These are phyloP conservation scores for Neoscytalidium dimidiatum DNA, from an alignment of 2,329 filamentous ascomycete genomes.

Conservation along the genomic window DNA sequence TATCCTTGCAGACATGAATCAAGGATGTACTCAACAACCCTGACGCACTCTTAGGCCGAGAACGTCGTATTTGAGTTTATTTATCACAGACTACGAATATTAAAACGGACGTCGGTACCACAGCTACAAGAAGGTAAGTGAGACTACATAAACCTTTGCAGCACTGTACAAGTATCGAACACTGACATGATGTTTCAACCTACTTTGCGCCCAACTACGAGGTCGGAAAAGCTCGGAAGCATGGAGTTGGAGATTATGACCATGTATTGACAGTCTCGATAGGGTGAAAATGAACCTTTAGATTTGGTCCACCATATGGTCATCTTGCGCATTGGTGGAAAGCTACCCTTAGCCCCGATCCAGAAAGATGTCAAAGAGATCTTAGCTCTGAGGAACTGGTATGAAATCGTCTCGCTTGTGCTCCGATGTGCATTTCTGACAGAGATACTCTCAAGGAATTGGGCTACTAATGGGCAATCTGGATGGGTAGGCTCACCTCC, in stretches of 20 bases:
- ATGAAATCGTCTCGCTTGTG: neutral
- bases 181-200: neutral
- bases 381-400: constrained; percentile 29
- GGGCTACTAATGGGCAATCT: constrained; percentile 29
- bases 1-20: neutral
- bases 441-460: neutral
- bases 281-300: constrained; percentile 12
- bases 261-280: neutral
- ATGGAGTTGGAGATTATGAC: neutral
- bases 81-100: constrained; percentile 3
- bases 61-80: neutral
- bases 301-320: constrained; percentile 17
- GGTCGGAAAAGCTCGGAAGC: neutral
- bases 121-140: neutral
- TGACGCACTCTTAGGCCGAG: neutral
- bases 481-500: constrained; percentile 10
- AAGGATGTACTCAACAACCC: neutral
- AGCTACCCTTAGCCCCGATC: constrained; percentile 26
- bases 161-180: neutral
- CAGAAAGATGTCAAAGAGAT: constrained; percentile 18
- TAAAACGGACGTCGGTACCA: constrained; percentile 34
- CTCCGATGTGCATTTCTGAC: neutral
- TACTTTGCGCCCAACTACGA: neutral
- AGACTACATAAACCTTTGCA: neutral
- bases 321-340: neutral